These are phyloP conservation scores for Flueggea neowawraea DNA, from an alignment of 441 rosid species.

Conservation along the genomic window DNA sequence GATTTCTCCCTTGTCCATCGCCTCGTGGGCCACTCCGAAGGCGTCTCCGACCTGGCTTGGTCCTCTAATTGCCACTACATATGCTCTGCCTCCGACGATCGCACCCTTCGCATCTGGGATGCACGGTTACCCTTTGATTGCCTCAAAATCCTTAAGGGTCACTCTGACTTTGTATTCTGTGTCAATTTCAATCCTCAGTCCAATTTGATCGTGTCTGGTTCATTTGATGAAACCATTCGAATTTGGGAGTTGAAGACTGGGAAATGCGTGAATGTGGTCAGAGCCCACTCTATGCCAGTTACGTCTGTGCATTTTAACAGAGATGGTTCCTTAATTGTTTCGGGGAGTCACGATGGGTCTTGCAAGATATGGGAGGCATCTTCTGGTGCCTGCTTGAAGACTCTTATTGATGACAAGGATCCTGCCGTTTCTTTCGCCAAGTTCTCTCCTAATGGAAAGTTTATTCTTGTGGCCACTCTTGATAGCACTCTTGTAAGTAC, in stretches of 20 bases:
- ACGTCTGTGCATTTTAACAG: slow-evolving; percentile 79
- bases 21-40: slow-evolving; percentile 72
- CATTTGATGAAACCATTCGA: slow-evolving; percentile 90
- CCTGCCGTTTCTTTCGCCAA: slow-evolving; percentile 81
- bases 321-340: slow-evolving; percentile 89
- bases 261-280: slow-evolving; percentile 50
- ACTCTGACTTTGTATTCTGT: slow-evolving; percentile 74
- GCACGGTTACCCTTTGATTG: slow-evolving; percentile 78
- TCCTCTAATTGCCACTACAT: slow-evolving; percentile 90
- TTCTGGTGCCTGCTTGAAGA: slow-evolving; percentile 70
- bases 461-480: slow-evolving; percentile 81
- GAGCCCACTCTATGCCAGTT: slow-evolving; percentile 78
- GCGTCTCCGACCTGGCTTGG: slow-evolving; percentile 91
- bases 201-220: slow-evolving; percentile 77
- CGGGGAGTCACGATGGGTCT: slow-evolving; percentile 88
- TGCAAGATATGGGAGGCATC: slow-evolving; percentile 96
- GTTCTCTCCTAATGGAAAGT: slow-evolving; percentile 91
- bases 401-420: slow-evolving; percentile 62
- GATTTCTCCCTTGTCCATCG: slow-evolving; percentile 54
- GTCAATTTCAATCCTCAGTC: slow-evolving; percentile 92
- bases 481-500: slow-evolving; percentile 78
- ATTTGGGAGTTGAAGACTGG: too few relatives aligned
- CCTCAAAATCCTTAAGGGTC: slow-evolving; percentile 79
- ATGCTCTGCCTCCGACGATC: slow-evolving; percentile 92
- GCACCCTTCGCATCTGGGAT: slow-evolving; percentile 89